Evolutionary conservation across 345 rosid species (phyloP).

Genomic region (Theobroma cacao): DNA sequence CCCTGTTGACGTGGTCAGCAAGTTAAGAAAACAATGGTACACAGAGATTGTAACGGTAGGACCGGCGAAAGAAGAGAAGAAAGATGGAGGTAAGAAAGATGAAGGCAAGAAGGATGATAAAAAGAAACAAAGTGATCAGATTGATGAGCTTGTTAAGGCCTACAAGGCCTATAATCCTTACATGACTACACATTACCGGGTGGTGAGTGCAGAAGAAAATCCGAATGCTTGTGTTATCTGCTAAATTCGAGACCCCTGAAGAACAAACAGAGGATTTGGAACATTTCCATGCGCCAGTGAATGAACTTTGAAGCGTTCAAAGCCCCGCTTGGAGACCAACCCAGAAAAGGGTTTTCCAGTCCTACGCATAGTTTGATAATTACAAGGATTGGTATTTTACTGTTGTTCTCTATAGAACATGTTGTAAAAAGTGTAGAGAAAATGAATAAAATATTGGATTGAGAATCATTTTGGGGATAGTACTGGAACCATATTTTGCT

Average conservation of each 20-base stretch:
- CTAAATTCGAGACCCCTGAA: background rate
- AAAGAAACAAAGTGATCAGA: constrained; percentile 30
- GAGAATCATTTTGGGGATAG: background rate
- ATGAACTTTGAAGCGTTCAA: background rate
- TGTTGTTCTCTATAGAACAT: background rate
- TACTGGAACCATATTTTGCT: background rate
- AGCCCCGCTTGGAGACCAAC: background rate
- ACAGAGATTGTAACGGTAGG: constrained; percentile 47
- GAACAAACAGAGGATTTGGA: background rate
- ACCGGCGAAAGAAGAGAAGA: constrained; percentile 46
- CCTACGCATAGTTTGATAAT: background rate
- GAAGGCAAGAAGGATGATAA: constrained; percentile 21
- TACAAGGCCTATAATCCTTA: constrained; percentile 33
- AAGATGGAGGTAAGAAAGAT: constrained; percentile 21
- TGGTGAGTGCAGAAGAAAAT: constrained; percentile 43
- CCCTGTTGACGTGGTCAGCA: constrained; percentile 32
- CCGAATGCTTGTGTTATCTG: constrained; percentile 52
- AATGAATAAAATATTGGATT: background rate
- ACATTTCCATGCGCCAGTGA: background rate
- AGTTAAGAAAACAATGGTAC: constrained; percentile 37
- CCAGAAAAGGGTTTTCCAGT: background rate
- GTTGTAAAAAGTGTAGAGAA: background rate
- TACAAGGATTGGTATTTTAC: background rate
- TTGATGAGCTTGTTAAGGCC: constrained; percentile 28
- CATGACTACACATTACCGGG: constrained; percentile 28